Evolutionary conservation across 2,329 filamentous ascomycete genomes (phyloP), one percentile per base, ranked within the genome.

Genomic region (Xylaria sp.): DNA sequence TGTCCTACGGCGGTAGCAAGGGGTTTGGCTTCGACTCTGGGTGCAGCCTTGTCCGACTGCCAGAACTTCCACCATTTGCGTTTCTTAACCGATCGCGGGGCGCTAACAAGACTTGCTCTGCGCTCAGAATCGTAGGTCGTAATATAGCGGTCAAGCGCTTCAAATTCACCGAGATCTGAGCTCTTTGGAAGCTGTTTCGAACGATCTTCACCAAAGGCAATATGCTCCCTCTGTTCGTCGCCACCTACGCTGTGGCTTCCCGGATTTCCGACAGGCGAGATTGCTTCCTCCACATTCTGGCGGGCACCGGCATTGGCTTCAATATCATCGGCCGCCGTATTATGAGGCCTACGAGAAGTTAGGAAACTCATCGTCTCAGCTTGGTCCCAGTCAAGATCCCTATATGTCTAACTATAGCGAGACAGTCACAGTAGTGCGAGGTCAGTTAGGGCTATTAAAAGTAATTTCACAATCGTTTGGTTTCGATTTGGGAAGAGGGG

Each of bases 51-150:
- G 60, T 75, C 74, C 6, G 78, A 78, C 74, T 82, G 81, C 84
- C 88, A 89, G 79, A 88, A 87, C 78, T 86, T 83, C 83, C 85
- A 91, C 82, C 85, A 88, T 69, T 84, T 84, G 75, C 83, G 83
- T 81, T 87, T 88, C 76, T 80, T 80, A 27, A 65, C 64, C 29
- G 37, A 54, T 53, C 66, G 57, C 9, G 18, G 18, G 42, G 37
- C 53, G 57, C 72, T 73, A 4, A 68, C 70, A 16, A 76, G 71
- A 18, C 73, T 77, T 4, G 72, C 75, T 18, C 74, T 59, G 16
- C 77, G 74, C 66, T 76, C 75, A 6, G 66, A 70, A 27, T 78
- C 76, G 68, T 70, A 78, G 48, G 70, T 75, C 63, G 76, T 79
- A 70, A 80, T 79, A 70, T 71, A 80, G 16, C 76, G 76, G 63